phyloP scores from a whole-genome alignment of 306 rosid species.

The Chamaecrista fasciculata region DNA sequence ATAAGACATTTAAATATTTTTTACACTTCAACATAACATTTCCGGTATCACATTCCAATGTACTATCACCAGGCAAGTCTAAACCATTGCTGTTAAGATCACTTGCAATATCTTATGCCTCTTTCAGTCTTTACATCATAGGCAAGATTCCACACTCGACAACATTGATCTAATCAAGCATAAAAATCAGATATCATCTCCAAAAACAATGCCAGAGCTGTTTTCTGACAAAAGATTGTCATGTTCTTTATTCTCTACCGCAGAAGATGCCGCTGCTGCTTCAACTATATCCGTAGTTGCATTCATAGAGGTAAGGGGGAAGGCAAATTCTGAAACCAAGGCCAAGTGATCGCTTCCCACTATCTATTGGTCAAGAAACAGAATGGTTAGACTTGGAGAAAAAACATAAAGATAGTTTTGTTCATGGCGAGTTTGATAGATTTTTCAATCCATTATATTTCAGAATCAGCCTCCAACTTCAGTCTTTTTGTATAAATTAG shows the following conservation, averaged over 20 bases:
- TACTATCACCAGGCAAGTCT: not conserved
- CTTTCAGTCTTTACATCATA: no score
- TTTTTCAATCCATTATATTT: not conserved
- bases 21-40: no score
- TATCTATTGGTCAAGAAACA: constrained; percentile 44
- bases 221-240: constrained; percentile 21
- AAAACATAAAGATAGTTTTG: not conserved
- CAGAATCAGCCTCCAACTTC: not conserved
- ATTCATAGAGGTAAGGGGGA: constrained; percentile 32
- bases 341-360: constrained; percentile 90
- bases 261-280: constrained; percentile 25
- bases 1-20: no score
- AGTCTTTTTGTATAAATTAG: not conserved
- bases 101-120: no score
- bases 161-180: constrained; percentile 3
- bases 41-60: not conserved
- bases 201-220: constrained; percentile 4
- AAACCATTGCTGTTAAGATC: no score
- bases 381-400: constrained; percentile 17
- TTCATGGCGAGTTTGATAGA: not conserved
- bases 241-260: constrained; percentile 31
- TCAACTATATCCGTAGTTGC: constrained; percentile 1
- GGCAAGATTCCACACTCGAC: no score
- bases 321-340: constrained; percentile 76
- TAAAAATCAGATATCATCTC: constrained; percentile 15